phyloP scores from a whole-genome alignment of 192 early-diverging fungal genomes.

The Jimgerdemannia flammicorona region DNA sequence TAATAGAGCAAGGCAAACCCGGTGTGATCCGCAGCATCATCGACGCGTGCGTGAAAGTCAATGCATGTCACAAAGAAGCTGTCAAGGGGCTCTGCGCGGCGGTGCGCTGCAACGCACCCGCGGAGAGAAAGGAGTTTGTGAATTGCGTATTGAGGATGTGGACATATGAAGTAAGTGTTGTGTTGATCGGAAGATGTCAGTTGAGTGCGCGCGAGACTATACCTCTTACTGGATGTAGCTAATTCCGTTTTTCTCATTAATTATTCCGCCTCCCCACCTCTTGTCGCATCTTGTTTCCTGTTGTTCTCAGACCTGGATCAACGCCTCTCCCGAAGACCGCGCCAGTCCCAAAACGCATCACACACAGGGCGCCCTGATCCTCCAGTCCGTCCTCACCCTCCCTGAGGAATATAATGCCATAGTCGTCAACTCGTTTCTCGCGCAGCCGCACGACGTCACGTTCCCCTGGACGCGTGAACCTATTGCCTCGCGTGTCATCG shows the following conservation, averaged over 20 bases:
- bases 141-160: slow-evolving; percentile 59
- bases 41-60: slow-evolving; percentile 57
- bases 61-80: slow-evolving; percentile 54
- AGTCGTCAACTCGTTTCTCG: slow-evolving; percentile 57
- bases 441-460: slow-evolving; percentile 40
- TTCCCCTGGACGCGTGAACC: slow-evolving; percentile 61
- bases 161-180: slow-evolving; percentile 38
- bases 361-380: slow-evolving; percentile 63
- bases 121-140: slow-evolving; percentile 51
- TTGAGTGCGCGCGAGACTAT: background rate
- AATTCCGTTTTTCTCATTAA: too few species aligned
- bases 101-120: slow-evolving; percentile 44
- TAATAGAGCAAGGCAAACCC: slow-evolving; percentile 44
- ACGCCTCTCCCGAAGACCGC: slow-evolving; percentile 30
- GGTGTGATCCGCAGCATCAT: slow-evolving; percentile 71
- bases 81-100: slow-evolving; percentile 51
- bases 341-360: slow-evolving; percentile 28
- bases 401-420: slow-evolving; percentile 54
- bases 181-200: background rate
- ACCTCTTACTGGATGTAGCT: too few species aligned
- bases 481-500: slow-evolving; percentile 69
- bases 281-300: background rate
- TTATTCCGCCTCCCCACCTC: background rate
- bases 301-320: slow-evolving; percentile 15
- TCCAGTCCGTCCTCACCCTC: slow-evolving; percentile 62